Percentiles rank a stretch among this genome's conserved stretches.
phyloP scores from a whole-genome alignment of 1,139 yeast species.

The Pichia terricola region DNA sequence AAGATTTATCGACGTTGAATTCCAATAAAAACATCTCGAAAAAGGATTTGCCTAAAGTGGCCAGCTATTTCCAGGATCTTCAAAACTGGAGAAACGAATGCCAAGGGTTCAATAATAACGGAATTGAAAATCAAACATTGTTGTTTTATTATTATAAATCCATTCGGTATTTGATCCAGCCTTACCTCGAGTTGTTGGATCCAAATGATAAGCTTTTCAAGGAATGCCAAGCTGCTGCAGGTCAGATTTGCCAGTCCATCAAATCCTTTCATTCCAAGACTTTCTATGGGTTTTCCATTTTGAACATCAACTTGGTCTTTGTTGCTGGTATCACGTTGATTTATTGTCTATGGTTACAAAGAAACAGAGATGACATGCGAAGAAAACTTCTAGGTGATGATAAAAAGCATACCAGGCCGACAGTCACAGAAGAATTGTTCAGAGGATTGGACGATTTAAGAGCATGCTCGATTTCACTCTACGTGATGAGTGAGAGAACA shows the following conservation, averaged over 20 bases:
- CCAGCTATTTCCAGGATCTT: slow-evolving; percentile 35
- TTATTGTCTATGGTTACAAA: slow-evolving; percentile 51
- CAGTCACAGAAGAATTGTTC: slow-evolving; percentile 39
- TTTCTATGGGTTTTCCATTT: slow-evolving; percentile 47
- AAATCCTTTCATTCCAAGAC: slow-evolving; percentile 50
- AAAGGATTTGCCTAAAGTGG: slow-evolving; percentile 35
- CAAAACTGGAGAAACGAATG: slow-evolving; percentile 45
- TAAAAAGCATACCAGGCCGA: slow-evolving; percentile 45
- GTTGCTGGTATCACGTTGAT: slow-evolving; percentile 54
- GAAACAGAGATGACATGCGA: slow-evolving; percentile 44
- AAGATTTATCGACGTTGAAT: slow-evolving; percentile 32
- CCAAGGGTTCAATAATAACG: slow-evolving; percentile 28
- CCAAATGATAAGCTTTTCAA: slow-evolving; percentile 48
- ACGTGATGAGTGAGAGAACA: slow-evolving; percentile 55
- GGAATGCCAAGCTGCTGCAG: slow-evolving; percentile 58
- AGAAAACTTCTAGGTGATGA: slow-evolving; percentile 38
- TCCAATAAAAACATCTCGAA: not conserved
- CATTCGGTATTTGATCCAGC: slow-evolving; percentile 46
- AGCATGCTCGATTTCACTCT: slow-evolving; percentile 49
- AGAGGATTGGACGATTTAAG: slow-evolving; percentile 47
- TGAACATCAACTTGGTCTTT: slow-evolving; percentile 52
- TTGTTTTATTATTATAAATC: slow-evolving; percentile 47
- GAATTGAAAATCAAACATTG: slow-evolving; percentile 43
- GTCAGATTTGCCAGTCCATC: slow-evolving; percentile 49
- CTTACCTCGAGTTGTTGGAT: slow-evolving; percentile 45